A percentile compares a stretch with the other conserved stretches of the same genome.
Evolutionary conservation across 129 eudicot genomes (phyloP).

Genomic region (Flaveria robusta): DNA sequence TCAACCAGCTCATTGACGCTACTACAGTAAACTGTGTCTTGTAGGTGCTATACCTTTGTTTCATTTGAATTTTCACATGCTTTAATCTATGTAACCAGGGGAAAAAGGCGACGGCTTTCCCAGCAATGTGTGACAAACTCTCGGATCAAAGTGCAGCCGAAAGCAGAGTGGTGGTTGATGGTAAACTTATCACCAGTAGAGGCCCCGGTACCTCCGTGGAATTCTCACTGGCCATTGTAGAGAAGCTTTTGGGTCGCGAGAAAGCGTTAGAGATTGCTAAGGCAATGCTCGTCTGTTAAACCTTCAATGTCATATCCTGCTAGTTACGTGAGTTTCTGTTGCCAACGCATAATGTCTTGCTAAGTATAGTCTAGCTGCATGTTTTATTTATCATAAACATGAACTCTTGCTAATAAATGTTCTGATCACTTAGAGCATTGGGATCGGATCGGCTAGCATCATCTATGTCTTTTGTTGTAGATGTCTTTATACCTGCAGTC

Average conservation of each 20-base stretch:
- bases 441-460: background rate
- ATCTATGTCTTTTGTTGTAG: background rate
- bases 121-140: conserved; percentile 83
- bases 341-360: background rate
- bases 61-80: background rate
- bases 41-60: background rate
- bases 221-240: conserved; percentile 83
- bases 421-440: background rate
- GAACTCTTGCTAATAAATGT: conserved; percentile 6
- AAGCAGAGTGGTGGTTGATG: conserved; percentile 84
- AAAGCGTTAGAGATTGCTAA: conserved; percentile 81
- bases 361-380: conserved; percentile 25
- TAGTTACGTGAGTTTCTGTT: background rate
- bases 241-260: conserved; percentile 68
- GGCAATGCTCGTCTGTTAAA: conserved; percentile 54
- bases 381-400: background rate
- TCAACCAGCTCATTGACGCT: background rate
- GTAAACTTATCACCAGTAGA: conserved; percentile 85
- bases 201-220: conserved; percentile 94
- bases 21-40: background rate
- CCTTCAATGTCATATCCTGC: background rate
- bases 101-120: conserved; percentile 95
- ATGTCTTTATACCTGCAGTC: background rate
- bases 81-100: conserved; percentile 50
- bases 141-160: conserved; percentile 69